Base-by-base conservation (phyloP, 2,329 filamentous ascomycete genomes). In the Ceratocystis papillata region DNA sequence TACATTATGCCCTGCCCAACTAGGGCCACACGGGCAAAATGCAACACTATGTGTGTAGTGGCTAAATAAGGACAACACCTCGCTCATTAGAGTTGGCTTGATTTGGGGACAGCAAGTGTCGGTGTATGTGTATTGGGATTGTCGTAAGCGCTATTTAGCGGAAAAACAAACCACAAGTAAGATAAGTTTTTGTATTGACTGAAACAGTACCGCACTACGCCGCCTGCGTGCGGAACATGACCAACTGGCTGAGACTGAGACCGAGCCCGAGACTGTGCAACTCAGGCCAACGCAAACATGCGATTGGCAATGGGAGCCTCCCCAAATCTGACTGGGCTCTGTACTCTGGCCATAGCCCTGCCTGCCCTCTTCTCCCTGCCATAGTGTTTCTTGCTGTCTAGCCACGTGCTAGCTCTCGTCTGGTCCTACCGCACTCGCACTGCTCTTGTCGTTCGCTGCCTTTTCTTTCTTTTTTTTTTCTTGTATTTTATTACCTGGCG, bases 181-280 rank as follows among this genome's bases (percentile, higher is more conserved):
- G 7, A 59, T 37, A n/a, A 8, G 55, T 17, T 28, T 37, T 20
- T 12, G 48, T 17, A 33, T 17, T 30, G 22, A 59, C 55, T n/a
- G 55, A 59, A 59, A 59, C 55, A 33, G 7, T 30, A 20, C 55
- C 25, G 12, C 15, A 33, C 28, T 37, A 41, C 37, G 37, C 37
- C 37, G 37, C 37, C 37, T 41, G 37, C 37, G 37, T 41, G 28
- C 15, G 12, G 28, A 30, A 33, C 25, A 59, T 59, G 55, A 25
- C 12, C 28, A 37, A 59, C 28, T 59, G 55, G n/a, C 55, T 59
- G 55, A 59, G 55, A 30, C 55, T 59, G 55, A 59, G 55, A 59
- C 55, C 33, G 55, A 37, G 28, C 30, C 48, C 22, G 48, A 48
- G 17, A 48, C 17, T 48, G 50, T 37, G 55, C 15, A 37, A 33